Evolutionary conservation across 768 basidiomycete species (phyloP), one percentile per base, ranked within the genome.

Genomic region (Amanita molliuscula): DNA sequence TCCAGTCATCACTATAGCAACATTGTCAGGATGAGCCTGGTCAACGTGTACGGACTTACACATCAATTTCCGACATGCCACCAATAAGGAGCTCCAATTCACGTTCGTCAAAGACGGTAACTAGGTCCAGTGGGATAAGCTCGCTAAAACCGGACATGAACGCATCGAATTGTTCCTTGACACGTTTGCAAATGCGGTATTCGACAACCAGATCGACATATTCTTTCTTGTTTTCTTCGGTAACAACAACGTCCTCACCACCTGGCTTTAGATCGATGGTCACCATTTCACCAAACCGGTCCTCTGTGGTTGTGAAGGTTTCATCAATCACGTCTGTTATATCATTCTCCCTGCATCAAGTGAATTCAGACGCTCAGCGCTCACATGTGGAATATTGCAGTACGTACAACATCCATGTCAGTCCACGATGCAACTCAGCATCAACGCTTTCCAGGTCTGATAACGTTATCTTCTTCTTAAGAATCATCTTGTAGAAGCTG

Each of bases 71-170:
- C 41, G 94, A 96, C 91, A 98, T 97, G 58, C 96, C 96, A 60
- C 96, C 96, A 56, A 99, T 98, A 49, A 99, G 77, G 46, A 98
- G 71, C 69, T 97, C 95, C 8, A 99, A 77, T 62, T 99, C 96
- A 47, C 96, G 82, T 70, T 99, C 96, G 60, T 99, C 96, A 58
- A 99, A 99, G 44, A 99, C 96, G 53, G 94, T 97, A 69, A 99
- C 82, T 29, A 99, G 75, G 55, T 99, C 96, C 65, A 94, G 91
- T 9, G 96, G 96, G 55, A 99, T 97, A 48, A 99, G 78, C 69
- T 99, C 96, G 73, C 92, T 96, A 79, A 98, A 98, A 42, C 96
- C 96, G n/a, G 87, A 88, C 92, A 97, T 95, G 76, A 99, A 98
- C 4, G 95, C 93, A 53, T 97, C 92, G 63, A 98, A 98, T 65